Base-by-base conservation (phyloP, 2,329 filamentous ascomycete genomes). In the Fusarium sp. region DNA sequence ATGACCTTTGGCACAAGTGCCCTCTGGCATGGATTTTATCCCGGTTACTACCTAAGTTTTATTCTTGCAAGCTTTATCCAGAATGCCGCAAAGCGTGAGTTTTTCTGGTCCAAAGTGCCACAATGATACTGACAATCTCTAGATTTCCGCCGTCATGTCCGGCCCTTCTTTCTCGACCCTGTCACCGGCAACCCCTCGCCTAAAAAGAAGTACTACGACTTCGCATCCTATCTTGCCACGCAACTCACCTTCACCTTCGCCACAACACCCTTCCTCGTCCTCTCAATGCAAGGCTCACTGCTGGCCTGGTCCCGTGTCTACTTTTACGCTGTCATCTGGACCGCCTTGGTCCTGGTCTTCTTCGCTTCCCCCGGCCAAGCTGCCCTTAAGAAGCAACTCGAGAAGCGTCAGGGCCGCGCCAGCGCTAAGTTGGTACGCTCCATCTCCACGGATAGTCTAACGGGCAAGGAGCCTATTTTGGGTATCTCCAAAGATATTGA, bases 1-100 rank as follows among this genome's bases (percentile, higher is more conserved):
- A 93, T 94, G 33, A 99, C 96, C 0, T 99, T 99, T 77, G 87
- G 89, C 9, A 98, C 96, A 20, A 97, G 94, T 75, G 95, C 96
- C 5, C 90, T 98, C 71, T 99, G 96, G 96, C 96, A 99, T 76
- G 96, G 96, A 29, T 99, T 99, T 80, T 96, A 97, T 71, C 95
- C 96, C 0, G 96, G 96, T 8, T 99, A 99, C 79, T 98, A 98
- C 78, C 81, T 99, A 63, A 87, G 91, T 7, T 99, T 99, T 74
- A 81, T 98, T 39, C 85, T 98, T 10, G 96, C 92, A 2, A 94
- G 93, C 64, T 92, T 99, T 70, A 87, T 97, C 29, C 96, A 99
- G 77, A 97, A 94, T 4, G 90, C 90, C 18, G 94, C 96, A 55
- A 99, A 99, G 83, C 94, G 94, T 97, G 84, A 77, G 91, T 85